Evolutionary conservation across 2,329 filamentous ascomycete genomes (phyloP).

Genomic region (Pseudogymnoascus sp.): DNA sequence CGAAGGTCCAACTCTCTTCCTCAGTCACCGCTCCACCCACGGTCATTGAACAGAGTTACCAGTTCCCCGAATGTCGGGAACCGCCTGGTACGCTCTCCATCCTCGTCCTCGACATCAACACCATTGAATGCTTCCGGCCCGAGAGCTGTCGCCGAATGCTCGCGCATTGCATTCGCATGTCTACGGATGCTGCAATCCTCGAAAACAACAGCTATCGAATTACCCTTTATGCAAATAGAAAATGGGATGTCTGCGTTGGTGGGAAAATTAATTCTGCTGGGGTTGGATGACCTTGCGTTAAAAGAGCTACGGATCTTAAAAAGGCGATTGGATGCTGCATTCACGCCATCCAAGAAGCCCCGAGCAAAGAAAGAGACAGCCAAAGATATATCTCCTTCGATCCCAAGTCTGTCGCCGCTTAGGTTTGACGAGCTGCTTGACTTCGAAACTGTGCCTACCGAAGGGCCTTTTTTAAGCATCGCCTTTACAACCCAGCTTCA

Average conservation of each 20-base stretch:
- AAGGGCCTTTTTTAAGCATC: conserved; percentile 40
- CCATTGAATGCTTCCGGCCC: conserved; percentile 22
- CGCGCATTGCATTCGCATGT: conserved; percentile 56
- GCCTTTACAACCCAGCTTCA: conserved; percentile 58
- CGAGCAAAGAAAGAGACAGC: conserved; percentile 19
- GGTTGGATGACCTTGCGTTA: conserved; percentile 57
- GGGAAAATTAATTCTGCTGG: conserved; percentile 55
- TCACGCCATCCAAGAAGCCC: conserved; percentile 11
- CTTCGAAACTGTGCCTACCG: conserved; percentile 40
- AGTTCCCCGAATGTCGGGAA: conserved; percentile 49
- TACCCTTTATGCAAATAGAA: conserved; percentile 62
- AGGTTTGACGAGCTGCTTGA: conserved; percentile 53
- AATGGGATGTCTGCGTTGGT: conserved; percentile 63
- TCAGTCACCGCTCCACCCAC: conserved; percentile 52
- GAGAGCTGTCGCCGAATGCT: conserved; percentile 47
- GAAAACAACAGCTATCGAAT: conserved; percentile 41
- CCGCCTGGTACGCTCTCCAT: conserved; percentile 30
- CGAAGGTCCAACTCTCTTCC: conserved; percentile 49
- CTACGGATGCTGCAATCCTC: conserved; percentile 48
- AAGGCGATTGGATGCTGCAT: conserved; percentile 43
- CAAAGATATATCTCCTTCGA: conserved; percentile 21
- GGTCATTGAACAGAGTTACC: conserved; percentile 50
- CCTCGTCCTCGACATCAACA: conserved; percentile 23
- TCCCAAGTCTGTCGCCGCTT: conserved; percentile 28
- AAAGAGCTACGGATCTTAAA: conserved; percentile 63